These are phyloP conservation scores for Saitoella complicata DNA, from an alignment of 805 yeast genomes.

Conservation along the genomic window DNA sequence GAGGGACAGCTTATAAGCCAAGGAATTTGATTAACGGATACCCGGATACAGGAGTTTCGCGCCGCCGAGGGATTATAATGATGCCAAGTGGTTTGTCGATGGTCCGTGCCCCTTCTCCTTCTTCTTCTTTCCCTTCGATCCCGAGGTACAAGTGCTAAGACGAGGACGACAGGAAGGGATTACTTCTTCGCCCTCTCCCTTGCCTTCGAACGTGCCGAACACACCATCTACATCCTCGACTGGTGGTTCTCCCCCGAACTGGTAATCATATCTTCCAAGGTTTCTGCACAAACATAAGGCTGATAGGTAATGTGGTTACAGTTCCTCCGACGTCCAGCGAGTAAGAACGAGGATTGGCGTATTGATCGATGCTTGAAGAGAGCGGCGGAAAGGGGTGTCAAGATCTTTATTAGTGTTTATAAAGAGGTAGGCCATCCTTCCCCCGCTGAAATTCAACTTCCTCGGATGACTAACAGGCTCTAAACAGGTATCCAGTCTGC, in stretches of 20 bases:
- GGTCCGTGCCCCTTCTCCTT: no score
- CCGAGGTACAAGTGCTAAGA: no score
- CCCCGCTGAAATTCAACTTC: no score
- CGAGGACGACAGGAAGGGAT: conserved; percentile 33
- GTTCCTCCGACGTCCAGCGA: conserved; percentile 83
- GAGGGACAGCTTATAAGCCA: no score
- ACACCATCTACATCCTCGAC: conserved; percentile 85
- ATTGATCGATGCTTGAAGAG: conserved; percentile 73
- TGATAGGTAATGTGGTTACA: not conserved
- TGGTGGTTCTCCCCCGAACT: conserved; percentile 98
- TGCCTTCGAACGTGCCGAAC: conserved; percentile 84
- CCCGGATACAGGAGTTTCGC: no score
- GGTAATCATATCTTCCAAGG: not conserved
- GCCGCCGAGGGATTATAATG: no score
- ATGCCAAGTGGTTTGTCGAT: no score
- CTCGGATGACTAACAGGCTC: no score
- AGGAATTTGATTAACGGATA: no score
- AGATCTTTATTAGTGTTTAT: conserved; percentile 82
- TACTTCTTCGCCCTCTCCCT: conserved; percentile 91
- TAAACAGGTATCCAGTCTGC: no score
- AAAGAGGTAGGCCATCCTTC: conserved; percentile 64
- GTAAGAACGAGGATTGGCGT: conserved; percentile 89
- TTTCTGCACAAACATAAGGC: not conserved
- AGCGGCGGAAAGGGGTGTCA: conserved; percentile 89
- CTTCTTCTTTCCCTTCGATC: no score